These are phyloP conservation scores for Cutaneotrichosporon mucoides DNA, from an alignment of 1,284 basidiomycete genomes.

Conservation along the genomic window DNA sequence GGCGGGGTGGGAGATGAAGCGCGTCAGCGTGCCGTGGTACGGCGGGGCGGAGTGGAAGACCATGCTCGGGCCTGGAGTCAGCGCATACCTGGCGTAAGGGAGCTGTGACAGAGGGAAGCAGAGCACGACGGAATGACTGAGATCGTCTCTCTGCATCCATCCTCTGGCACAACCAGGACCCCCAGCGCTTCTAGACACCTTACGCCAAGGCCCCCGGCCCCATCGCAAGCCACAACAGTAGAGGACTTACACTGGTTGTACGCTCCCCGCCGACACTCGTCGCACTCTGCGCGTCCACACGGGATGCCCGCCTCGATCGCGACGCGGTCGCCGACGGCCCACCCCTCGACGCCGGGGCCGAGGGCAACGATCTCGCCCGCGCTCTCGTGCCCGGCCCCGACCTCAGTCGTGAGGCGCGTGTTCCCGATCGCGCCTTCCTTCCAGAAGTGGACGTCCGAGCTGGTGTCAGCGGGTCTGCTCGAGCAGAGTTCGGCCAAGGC, in stretches of 20 bases:
- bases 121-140: too few relatives aligned
- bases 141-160: too few relatives aligned
- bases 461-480: conserved; percentile 50
- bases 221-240: too few relatives aligned
- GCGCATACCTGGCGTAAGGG: too few relatives aligned
- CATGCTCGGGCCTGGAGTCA: conserved; percentile 32
- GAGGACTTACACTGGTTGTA: conserved; percentile 51
- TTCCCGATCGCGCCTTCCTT: conserved; percentile 51
- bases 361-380: conserved; percentile 50
- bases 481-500: too few relatives aligned
- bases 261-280: conserved; percentile 51
- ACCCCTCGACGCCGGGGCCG: conserved; percentile 45
- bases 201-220: too few relatives aligned
- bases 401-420: conserved; percentile 43
- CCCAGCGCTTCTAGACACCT: too few relatives aligned
- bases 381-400: conserved; percentile 49
- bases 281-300: conserved; percentile 51
- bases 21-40: conserved; percentile 51
- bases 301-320: conserved; percentile 55
- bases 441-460: conserved; percentile 54
- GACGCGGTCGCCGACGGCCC: conserved; percentile 49
- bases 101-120: too few relatives aligned
- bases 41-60: conserved; percentile 53
- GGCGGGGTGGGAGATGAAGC: conserved; percentile 54
- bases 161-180: too few relatives aligned